Conservation (phyloP, 73 alveolate genomes). For the Tetrahymena malaccensis region DNA sequence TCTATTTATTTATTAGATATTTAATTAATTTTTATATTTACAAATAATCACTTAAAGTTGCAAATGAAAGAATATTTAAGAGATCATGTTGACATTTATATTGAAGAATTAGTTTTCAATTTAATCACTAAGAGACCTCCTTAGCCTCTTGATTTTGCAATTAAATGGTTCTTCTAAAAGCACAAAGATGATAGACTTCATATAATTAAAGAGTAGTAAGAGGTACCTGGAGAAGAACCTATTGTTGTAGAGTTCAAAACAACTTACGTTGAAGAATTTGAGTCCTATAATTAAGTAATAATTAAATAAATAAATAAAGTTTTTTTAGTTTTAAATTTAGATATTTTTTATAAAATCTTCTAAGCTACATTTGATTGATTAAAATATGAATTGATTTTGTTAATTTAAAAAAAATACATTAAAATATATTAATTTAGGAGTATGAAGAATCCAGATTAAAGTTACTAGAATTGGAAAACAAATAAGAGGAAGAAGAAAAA, state of each 20-base stretch:
- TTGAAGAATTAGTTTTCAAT: neutral
- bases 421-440: neutral
- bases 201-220: neutral
- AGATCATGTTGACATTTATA: neutral
- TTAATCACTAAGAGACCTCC: neutral
- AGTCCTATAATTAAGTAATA: neutral
- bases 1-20: neutral
- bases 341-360: too few relatives aligned
- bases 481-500: neutral
- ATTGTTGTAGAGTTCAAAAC: neutral
- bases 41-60: neutral
- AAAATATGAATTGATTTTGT: neutral
- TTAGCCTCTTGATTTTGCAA: neutral
- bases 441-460: neutral
- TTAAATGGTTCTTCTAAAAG: neutral
- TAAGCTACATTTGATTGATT: neutral
- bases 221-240: neutral
- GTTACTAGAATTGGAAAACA: neutral
- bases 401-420: neutral
- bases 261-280: neutral
- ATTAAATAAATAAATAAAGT: neutral
- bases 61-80: neutral
- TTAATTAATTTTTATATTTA: neutral
- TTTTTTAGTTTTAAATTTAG: too few relatives aligned
- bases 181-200: neutral